Base-by-base conservation (phyloP, 441 rosid genomes). In the Adansonia grandidieri region DNA sequence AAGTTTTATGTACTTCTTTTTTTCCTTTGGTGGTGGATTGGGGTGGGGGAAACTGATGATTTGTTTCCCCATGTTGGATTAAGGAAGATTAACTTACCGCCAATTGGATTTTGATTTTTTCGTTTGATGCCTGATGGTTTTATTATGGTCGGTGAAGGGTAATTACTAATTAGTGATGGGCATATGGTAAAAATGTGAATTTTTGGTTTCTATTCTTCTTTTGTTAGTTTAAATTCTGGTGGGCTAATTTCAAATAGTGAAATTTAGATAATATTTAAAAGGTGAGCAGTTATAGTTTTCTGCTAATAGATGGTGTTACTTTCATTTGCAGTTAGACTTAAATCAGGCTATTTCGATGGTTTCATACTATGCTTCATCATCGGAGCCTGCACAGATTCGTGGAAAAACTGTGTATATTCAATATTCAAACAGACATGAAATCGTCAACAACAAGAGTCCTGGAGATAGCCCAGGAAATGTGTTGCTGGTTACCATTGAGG, bases 381-480 rank as follows among this genome's bases (percentile, higher is more conserved):
- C 98, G 2, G 99, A 97, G 81, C 98, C 98, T 0, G 99, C 98
- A 2, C 98, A 97, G 78, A 90, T 94, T 83, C 96, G 99, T n/a
- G 98, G 99, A 9, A 97, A 97, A 84, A 89, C 97, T 15, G 98
- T 97, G 61, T 97, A 97, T 76, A 94, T 94, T 78, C 99, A 97
- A 79, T 94, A 97, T 80, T 97, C 99, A 1, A 94, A 97, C 77
- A 89, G 99, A 32, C 98, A 93, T 82, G 99, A 97, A 77, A 97
- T 97, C 67, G 98, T 97, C 62, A 95, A 94, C 90, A 97, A 91
- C 84, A 96, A 92, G 92, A 93, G 97, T 83, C 99, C 99, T n/a
- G 98, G 98, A 47, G 99, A 94, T 83, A 91, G 88, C 82, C 99
- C 98, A 80, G 99, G 98, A 28, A 97, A 97, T 88, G 99, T 97